These are phyloP conservation scores for Saccharomyces jurei DNA, from an alignment of 805 yeast species.

Conservation along the genomic window DNA sequence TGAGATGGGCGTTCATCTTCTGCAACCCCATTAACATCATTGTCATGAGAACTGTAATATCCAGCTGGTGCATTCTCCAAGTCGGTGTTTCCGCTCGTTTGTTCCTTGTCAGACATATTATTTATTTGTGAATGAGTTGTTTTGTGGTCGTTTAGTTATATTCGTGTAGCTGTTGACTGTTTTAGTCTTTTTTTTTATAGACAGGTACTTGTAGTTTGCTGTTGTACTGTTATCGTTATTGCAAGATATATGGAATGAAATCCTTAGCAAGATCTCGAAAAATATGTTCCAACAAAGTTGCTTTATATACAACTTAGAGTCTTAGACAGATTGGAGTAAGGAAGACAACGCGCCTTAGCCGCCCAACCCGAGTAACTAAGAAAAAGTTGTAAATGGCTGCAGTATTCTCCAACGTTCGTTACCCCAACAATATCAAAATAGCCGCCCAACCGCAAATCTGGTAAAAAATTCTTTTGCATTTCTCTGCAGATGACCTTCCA, in stretches of 20 bases:
- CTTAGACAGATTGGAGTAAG: neutral
- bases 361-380: neutral
- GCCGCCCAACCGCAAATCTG: neutral
- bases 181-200: neutral
- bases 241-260: neutral
- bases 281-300: neutral
- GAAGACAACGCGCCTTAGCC: neutral
- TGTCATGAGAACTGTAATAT: neutral
- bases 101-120: conserved; percentile 13
- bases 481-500: neutral
- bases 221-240: neutral
- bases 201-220: neutral
- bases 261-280: neutral
- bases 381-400: neutral
- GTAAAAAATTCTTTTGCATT: neutral
- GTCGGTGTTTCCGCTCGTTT: conserved; percentile 6
- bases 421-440: neutral
- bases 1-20: conserved; percentile 1
- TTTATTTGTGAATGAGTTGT: neutral
- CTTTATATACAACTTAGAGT: neutral
- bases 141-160: neutral
- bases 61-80: conserved; percentile 4
- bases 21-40: neutral
- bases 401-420: neutral
- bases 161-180: neutral